phyloP scores from a whole-genome alignment of 2,329 filamentous ascomycete species.

The Trichoderma endophyticum region DNA sequence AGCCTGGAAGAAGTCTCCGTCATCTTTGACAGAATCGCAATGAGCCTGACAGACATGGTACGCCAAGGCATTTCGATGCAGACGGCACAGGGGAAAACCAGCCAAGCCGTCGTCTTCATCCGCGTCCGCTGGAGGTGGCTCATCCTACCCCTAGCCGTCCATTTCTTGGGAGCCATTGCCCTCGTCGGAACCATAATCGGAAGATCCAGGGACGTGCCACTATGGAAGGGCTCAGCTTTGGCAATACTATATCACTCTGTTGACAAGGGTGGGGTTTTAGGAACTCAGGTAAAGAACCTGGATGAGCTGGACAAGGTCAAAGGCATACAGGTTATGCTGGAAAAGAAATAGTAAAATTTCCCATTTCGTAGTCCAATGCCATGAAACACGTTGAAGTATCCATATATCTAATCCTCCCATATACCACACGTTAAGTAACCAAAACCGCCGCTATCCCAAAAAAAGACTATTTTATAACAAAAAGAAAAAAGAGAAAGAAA shows the following conservation, averaged over 20 bases:
- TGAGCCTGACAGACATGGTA: neutral
- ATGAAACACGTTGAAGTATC: slow-evolving; percentile 25
- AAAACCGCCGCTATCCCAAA: slow-evolving; percentile 1
- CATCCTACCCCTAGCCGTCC: neutral
- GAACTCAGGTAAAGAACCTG: neutral
- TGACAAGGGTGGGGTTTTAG: neutral
- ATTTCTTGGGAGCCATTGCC: neutral
- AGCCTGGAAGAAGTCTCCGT: neutral
- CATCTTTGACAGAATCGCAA: neutral
- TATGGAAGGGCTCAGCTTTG: neutral
- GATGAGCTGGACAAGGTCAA: neutral
- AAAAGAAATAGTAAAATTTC: neutral
- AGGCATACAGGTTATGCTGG: neutral
- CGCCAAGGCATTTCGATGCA: neutral
- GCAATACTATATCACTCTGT: neutral
- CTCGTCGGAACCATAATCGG: neutral
- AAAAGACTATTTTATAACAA: neutral
- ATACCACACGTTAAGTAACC: slow-evolving; percentile 16
- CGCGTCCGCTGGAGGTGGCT: neutral
- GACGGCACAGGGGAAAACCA: neutral
- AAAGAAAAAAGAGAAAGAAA: neutral
- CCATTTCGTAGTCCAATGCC: neutral
- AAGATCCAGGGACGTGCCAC: neutral
- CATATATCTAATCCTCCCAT: slow-evolving; percentile 3
- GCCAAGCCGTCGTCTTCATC: neutral